phyloP scores from a whole-genome alignment of 2,329 filamentous ascomycete species.

The Kalaharituber pfeilii region DNA sequence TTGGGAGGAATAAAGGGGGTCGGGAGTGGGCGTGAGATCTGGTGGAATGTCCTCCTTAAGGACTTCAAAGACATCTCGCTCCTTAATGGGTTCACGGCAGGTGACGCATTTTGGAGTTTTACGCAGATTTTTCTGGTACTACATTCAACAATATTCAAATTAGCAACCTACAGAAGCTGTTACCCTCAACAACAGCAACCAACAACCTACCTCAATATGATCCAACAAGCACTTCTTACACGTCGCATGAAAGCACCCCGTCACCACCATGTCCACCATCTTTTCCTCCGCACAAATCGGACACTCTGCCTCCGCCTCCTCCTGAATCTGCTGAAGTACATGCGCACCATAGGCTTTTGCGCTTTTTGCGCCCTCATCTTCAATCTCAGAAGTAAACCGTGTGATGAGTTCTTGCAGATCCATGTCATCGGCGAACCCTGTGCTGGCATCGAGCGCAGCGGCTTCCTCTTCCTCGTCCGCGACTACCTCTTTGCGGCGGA shows the following conservation, averaged over 20 bases:
- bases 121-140: conserved; percentile 59
- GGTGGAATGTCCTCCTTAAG: conserved; percentile 38
- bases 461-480: conserved; percentile 76
- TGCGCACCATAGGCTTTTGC: conserved; percentile 68
- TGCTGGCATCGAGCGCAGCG: conserved; percentile 57
- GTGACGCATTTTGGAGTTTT: conserved; percentile 72
- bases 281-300: conserved; percentile 90
- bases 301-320: conserved; percentile 75
- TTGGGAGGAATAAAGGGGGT: no score
- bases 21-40: conserved; percentile 26
- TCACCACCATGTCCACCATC: conserved; percentile 87
- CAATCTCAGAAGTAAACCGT: conserved; percentile 56
- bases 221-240: conserved; percentile 86
- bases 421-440: conserved; percentile 85
- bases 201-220: conserved; percentile 47
- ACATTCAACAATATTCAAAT: not conserved
- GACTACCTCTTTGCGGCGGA: conserved; percentile 66
- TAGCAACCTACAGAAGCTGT: no score
- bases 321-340: conserved; percentile 77
- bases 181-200: no score
- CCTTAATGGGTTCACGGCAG: conserved; percentile 67
- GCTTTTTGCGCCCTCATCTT: conserved; percentile 40
- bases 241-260: conserved; percentile 92
- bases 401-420: conserved; percentile 74
- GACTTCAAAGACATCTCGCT: conserved; percentile 80